Base-by-base conservation (phyloP, 352 stramenopile species). In the Pythium rhizo-oryzae region DNA sequence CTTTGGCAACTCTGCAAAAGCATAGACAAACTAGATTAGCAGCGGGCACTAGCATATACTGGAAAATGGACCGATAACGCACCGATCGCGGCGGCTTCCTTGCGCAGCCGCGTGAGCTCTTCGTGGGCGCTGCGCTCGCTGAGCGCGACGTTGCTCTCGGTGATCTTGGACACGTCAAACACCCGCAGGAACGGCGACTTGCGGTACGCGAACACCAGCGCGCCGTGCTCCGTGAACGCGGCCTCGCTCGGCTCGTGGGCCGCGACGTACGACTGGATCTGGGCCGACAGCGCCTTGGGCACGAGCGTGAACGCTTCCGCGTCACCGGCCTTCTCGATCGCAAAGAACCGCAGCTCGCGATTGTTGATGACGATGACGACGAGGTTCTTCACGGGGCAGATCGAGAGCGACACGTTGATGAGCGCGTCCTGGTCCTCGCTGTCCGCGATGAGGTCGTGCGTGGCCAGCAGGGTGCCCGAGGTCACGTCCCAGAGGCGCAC, bases 401-500 rank as follows among this genome's bases (percentile, higher is more conserved):
- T 72, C 1, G 86, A 70, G 21, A 90, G 68, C 69, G 82, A 88
- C 64, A 87, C 77, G 21, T 82, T 82, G 23, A 90, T 69, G 50
- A 90, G 61, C 33, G 69, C 65, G 25, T 72, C 74, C 43, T 57
- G 33, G 51, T 58, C 76, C 25, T 82, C 69, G 21, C 51, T 58
- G 15, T 71, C 65, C 15, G 52, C 72, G 19, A 92, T 68, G 44
- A 92, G 64, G 46, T 61, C 52, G 24, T 85, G 65, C 50, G 87
- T 92, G 33, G 80, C 80, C 19, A 91, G 59, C n/a, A 92, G 67
- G 39, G 69, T 68, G 8, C 85, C 85, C 0, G 68, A 77, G 18
- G 62, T 63, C 35, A 91, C 79, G 35, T 82, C 51, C 87, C 87
- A 96, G 13, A 96, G 78, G 70, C 91, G 93, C 54, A 94, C 68